These are phyloP conservation scores for Carex arenaria DNA, from an alignment of 202 grass and related monocot species.

Conservation along the genomic window DNA sequence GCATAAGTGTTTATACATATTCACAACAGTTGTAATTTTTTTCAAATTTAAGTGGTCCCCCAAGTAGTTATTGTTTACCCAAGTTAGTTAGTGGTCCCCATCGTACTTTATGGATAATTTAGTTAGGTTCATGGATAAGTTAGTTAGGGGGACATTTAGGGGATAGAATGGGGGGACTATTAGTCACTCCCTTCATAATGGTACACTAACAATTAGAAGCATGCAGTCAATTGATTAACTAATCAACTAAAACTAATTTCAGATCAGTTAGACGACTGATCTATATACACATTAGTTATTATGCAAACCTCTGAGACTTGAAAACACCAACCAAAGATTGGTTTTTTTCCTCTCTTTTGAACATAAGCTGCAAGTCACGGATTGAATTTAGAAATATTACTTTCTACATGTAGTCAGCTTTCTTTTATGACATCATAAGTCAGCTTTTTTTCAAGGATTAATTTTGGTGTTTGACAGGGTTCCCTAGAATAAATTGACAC, in stretches of 20 bases:
- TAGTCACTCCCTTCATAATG: too few species aligned
- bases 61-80: too few species aligned
- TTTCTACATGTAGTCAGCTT: background rate
- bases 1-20: too few species aligned
- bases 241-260: slow-evolving; percentile 10
- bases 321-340: background rate
- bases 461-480: background rate
- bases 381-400: background rate
- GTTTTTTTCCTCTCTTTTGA: background rate
- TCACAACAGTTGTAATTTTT: too few species aligned
- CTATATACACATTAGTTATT: background rate
- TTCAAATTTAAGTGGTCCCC: too few species aligned
- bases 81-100: too few species aligned
- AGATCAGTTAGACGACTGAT: background rate
- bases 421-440: background rate
- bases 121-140: too few species aligned
- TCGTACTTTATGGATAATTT: too few species aligned
- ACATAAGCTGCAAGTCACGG: background rate
- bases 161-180: too few species aligned
- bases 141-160: too few species aligned
- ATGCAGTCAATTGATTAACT: background rate
- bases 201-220: background rate
- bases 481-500: background rate
- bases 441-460: background rate
- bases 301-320: background rate